Base-by-base conservation (phyloP, 106 monocot species). In the Acanthochlamys bracteata region DNA sequence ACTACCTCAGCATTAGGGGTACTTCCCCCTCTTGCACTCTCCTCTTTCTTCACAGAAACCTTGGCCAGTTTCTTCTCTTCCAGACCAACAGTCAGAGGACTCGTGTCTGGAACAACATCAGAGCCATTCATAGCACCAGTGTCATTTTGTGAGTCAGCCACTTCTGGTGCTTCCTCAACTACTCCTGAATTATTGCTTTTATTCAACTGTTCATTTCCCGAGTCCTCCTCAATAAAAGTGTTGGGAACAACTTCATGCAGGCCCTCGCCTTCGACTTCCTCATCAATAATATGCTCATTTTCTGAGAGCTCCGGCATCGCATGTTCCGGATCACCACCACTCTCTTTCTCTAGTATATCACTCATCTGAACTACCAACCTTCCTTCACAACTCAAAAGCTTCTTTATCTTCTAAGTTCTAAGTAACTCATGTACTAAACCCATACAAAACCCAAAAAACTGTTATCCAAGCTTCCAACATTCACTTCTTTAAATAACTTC, bases 321-420 rank as follows among this genome's bases (percentile, higher is more conserved):
- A 21, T 52, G 49, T 8, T 61, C 74, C 9, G 67, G 22, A n/a
- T 65, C 57, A 41, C 62, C 51, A 13, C 39, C 42, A 14, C 42
- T 62, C 45, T 60, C 26, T 7, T 22, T 65, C 58, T 47, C 76
- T 51, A 70, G 69, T 64, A 76, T 70, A 46, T 8, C 45, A 8
- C 14, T 46, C 45, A 10, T 46, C n/a, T n/a, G n/a, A n/a, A n/a
- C n/a, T n/a, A n/a, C n/a, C n/a, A n/a, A n/a, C n/a, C n/a, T n/a
- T n/a, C n/a, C n/a, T n/a, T n/a, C n/a, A n/a, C n/a, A n/a, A n/a
- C n/a, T n/a, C n/a, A n/a, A n/a, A n/a, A n/a, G n/a, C n/a, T n/a
- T n/a, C n/a, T n/a, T n/a, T n/a, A n/a, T n/a, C n/a, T n/a, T n/a
- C n/a, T n/a, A n/a, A n/a, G n/a, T n/a, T n/a, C n/a, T n/a, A n/a